Evolutionary conservation across 345 rosid genomes (phyloP).

Genomic region (Hypericum androsaemum): DNA sequence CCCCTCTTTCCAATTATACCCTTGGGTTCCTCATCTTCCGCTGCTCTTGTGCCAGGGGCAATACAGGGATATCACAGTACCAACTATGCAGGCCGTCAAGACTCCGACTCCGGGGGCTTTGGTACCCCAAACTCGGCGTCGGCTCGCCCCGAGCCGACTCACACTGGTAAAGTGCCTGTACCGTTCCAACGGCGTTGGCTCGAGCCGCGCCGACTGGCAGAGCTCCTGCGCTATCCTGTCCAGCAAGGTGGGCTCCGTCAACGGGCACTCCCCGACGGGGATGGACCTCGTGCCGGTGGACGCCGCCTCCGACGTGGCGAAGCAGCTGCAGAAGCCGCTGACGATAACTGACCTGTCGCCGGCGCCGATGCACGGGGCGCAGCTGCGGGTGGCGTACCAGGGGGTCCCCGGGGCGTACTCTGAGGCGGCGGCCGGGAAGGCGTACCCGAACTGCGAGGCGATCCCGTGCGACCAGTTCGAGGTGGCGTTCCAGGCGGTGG

Average conservation of each 20-base stretch:
- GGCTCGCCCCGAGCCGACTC: background rate
- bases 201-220: constrained; percentile 56
- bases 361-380: constrained; percentile 86
- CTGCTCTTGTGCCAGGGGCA: too few relatives aligned
- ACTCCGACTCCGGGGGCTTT: constrained; percentile 25
- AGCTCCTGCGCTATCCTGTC: constrained; percentile 76
- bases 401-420: constrained; percentile 98
- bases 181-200: constrained; percentile 39
- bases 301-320: constrained; percentile 8
- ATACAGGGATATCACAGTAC: too few relatives aligned
- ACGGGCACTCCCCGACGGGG: constrained; percentile 44
- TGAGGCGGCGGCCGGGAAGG: constrained; percentile 95
- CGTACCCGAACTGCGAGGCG: constrained; percentile 85
- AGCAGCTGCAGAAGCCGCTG: constrained; percentile 35
- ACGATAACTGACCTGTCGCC: constrained; percentile 70
- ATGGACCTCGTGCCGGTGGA: constrained; percentile 48
- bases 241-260: constrained; percentile 52
- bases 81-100: too few relatives aligned
- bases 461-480: constrained; percentile 97
- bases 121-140: constrained; percentile 3
- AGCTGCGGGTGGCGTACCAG: constrained; percentile 83
- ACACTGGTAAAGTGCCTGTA: constrained; percentile 24
- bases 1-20: background rate
- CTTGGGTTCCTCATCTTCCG: too few relatives aligned
- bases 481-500: constrained; percentile 92